Conservation (phyloP, 2,329 filamentous ascomycete genomes). For the Colletotrichum sp. region DNA sequence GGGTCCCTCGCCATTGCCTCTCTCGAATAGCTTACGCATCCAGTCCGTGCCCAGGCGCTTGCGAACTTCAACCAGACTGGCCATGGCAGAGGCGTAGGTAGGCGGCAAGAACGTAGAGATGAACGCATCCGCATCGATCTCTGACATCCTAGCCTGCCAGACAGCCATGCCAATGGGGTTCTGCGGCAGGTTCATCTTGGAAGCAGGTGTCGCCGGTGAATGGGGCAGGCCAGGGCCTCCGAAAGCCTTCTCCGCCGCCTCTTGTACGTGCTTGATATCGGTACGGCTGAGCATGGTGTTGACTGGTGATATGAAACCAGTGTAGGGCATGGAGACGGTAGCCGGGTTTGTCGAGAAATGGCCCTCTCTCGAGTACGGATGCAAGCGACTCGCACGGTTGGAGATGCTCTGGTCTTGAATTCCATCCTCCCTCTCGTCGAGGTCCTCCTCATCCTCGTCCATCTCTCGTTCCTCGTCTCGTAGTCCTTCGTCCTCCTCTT, state of each 20-base stretch:
- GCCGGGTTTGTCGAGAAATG: slow-evolving; percentile 75
- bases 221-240: slow-evolving; percentile 79
- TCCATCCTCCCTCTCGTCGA: slow-evolving; percentile 34
- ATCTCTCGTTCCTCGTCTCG: slow-evolving; percentile 40
- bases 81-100: slow-evolving; percentile 71
- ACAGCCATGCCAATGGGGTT: slow-evolving; percentile 69
- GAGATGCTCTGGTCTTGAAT: slow-evolving; percentile 11
- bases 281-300: slow-evolving; percentile 69
- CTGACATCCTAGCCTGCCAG: slow-evolving; percentile 69
- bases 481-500: slow-evolving; percentile 38
- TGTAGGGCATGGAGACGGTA: slow-evolving; percentile 76
- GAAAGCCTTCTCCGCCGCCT: slow-evolving; percentile 75
- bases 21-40: slow-evolving; percentile 68
- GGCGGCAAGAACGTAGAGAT: slow-evolving; percentile 73
- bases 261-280: slow-evolving; percentile 75
- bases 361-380: slow-evolving; percentile 77
- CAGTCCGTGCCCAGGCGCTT: slow-evolving; percentile 75
- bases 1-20: slow-evolving; percentile 53
- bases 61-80: slow-evolving; percentile 74
- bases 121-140: slow-evolving; percentile 78
- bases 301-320: slow-evolving; percentile 74
- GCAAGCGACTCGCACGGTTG: slow-evolving; percentile 58
- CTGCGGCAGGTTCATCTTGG: slow-evolving; percentile 63
- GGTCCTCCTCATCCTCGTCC: slow-evolving; percentile 34
- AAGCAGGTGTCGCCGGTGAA: slow-evolving; percentile 73